phyloP scores from a whole-genome alignment of 768 basidiomycete genomes.

The Termitomyces sp. region DNA sequence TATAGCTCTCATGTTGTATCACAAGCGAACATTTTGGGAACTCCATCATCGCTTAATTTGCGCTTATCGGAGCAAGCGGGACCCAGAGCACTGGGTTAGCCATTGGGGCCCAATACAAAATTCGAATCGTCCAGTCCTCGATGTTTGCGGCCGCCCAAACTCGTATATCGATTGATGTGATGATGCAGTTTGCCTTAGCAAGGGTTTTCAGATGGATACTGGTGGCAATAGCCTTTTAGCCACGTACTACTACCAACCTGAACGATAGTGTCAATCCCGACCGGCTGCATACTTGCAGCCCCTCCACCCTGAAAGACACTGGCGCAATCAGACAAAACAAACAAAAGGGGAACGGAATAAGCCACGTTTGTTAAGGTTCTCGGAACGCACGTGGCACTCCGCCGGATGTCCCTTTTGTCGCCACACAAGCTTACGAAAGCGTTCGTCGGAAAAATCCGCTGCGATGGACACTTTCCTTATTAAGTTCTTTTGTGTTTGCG shows the following conservation, averaged over 20 bases:
- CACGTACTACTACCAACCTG: constrained; percentile 4
- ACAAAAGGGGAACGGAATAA: constrained; percentile 27
- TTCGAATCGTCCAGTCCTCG: background rate
- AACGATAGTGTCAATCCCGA: background rate
- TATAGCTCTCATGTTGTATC: constrained; percentile 4
- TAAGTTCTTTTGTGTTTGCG: background rate
- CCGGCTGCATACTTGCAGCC: background rate
- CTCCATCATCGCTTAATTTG: constrained; percentile 13
- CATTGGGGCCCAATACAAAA: background rate
- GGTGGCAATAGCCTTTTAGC: constrained; percentile 3
- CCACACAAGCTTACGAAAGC: background rate
- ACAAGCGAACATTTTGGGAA: constrained; percentile 10
- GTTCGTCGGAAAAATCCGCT: background rate
- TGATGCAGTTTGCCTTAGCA: background rate
- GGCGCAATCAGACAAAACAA: constrained; percentile 21
- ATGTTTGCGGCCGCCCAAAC: too few relatives aligned
- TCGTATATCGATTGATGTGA: background rate
- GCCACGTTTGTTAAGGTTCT: constrained; percentile 30
- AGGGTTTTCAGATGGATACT: background rate
- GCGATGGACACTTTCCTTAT: background rate
- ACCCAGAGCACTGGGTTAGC: constrained; percentile 9
- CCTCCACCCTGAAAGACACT: constrained; percentile 1
- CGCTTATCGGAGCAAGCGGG: constrained; percentile 8
- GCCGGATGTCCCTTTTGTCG: constrained; percentile 4
- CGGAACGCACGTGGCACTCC: constrained; percentile 23